These are phyloP conservation scores for Phytophthora hibernalis DNA, from an alignment of 352 stramenopile genomes.

Conservation along the genomic window DNA sequence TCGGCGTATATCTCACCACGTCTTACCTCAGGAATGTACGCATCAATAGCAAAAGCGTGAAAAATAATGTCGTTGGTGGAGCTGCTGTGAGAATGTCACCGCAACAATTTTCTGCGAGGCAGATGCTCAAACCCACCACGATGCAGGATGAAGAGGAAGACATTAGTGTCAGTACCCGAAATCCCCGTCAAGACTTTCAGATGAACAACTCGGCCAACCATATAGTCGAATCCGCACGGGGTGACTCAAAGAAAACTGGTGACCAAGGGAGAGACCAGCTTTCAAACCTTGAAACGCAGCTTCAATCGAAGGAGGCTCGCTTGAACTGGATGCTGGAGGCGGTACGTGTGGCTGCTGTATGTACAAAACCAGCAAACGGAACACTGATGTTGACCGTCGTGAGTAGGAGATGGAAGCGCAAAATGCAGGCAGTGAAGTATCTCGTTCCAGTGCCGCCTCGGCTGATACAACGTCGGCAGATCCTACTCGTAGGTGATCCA, in stretches of 20 bases:
- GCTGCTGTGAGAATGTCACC: conserved; percentile 22
- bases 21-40: conserved; percentile 23
- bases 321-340: conserved; percentile 81
- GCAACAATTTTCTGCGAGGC: conserved; percentile 36
- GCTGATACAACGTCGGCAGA: conserved; percentile 2
- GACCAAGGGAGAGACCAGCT: conserved; percentile 44
- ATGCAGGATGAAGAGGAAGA: conserved; percentile 8
- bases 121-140: conserved; percentile 26
- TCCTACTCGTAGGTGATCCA: conserved; percentile 15
- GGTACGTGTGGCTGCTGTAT: conserved; percentile 29
- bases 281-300: conserved; percentile 47
- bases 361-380: background rate
- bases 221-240: background rate
- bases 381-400: conserved; percentile 10
- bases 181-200: conserved; percentile 11
- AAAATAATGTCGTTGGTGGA: conserved; percentile 7
- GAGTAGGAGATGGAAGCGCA: conserved; percentile 78
- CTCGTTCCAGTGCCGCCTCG: background rate
- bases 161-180: conserved; percentile 10
- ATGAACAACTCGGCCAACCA: conserved; percentile 3
- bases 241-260: background rate
- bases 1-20: background rate
- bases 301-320: conserved; percentile 66
- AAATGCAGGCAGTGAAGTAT: conserved; percentile 52
- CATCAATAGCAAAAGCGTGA: conserved; percentile 10